Conservation (phyloP, 2,329 filamentous ascomycete genomes). For the Trichoderma koningiopsis region DNA sequence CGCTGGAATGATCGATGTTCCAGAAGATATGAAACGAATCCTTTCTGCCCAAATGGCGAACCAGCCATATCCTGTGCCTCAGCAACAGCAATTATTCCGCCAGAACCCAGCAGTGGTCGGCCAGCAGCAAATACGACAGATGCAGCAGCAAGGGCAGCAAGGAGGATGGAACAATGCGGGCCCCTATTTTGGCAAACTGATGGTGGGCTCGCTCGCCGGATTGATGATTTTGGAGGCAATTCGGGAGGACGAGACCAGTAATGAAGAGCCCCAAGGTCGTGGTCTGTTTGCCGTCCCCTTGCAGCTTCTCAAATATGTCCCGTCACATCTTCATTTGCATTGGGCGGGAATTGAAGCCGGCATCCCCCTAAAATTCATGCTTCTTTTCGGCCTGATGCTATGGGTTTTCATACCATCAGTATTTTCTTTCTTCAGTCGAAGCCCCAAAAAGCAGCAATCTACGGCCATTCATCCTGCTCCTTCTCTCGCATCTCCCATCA, state of each 20-base stretch:
- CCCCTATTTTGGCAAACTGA: constrained; percentile 72
- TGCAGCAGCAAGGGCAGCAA: constrained; percentile 50
- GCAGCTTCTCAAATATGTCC: constrained; percentile 54
- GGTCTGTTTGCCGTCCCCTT: constrained; percentile 68
- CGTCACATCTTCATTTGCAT: constrained; percentile 53
- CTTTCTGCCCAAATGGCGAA: constrained; percentile 59
- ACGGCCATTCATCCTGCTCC: constrained; percentile 57
- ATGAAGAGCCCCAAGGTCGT: constrained; percentile 64
- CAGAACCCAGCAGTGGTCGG: constrained; percentile 49
- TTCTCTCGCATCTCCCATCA: constrained; percentile 77
- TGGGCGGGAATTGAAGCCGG: constrained; percentile 58
- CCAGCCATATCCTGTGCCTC: constrained; percentile 55
- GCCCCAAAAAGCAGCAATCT: constrained; percentile 54
- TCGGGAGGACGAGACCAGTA: constrained; percentile 64
- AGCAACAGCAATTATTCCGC: constrained; percentile 54
- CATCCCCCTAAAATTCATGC: constrained; percentile 54
- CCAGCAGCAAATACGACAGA: constrained; percentile 56
- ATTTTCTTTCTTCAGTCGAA: constrained; percentile 49
- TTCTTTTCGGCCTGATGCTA: constrained; percentile 56
- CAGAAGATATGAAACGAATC: constrained; percentile 66
- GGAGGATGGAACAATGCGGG: constrained; percentile 56
- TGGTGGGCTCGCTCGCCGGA: constrained; percentile 89
- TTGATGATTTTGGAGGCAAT: constrained; percentile 89
- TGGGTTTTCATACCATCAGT: constrained; percentile 60
- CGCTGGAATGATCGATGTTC: constrained; percentile 65